Percentiles rank a stretch among this genome's conserved stretches.
Conservation (phyloP, 2,329 filamentous ascomycete species). For the Trichoderma atrobrunneum region DNA sequence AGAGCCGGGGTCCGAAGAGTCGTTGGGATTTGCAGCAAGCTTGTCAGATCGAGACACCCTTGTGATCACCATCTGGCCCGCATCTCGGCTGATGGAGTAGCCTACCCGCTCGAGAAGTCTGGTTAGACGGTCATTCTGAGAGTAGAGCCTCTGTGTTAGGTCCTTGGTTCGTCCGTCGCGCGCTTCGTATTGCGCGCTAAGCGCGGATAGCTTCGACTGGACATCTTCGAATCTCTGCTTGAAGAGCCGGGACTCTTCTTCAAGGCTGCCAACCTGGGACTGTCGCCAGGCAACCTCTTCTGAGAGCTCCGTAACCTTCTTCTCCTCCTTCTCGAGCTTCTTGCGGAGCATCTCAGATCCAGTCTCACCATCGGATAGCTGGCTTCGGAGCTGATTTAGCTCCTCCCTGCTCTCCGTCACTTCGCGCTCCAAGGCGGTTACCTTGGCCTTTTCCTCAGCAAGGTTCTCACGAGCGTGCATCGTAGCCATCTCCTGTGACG, state of each 20-base stretch:
- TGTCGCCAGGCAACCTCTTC: slow-evolving; percentile 72
- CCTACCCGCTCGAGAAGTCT: slow-evolving; percentile 83
- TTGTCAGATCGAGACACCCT: slow-evolving; percentile 63
- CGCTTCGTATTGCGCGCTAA: slow-evolving; percentile 61
- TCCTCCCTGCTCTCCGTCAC: slow-evolving; percentile 65
- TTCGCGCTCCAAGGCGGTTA: slow-evolving; percentile 53
- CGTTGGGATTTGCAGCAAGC: slow-evolving; percentile 51
- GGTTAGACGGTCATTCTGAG: slow-evolving; percentile 79
- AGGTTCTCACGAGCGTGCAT: slow-evolving; percentile 54
- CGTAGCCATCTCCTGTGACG: slow-evolving; percentile 49
- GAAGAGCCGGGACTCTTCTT: slow-evolving; percentile 69
- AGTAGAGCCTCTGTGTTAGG: slow-evolving; percentile 76
- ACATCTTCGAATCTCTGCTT: slow-evolving; percentile 61
- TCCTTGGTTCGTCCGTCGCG: slow-evolving; percentile 75
- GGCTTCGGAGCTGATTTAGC: slow-evolving; percentile 63
- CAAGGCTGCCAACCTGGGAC: slow-evolving; percentile 70
- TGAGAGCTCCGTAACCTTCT: slow-evolving; percentile 62
- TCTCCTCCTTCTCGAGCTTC: slow-evolving; percentile 72
- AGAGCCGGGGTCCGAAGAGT: slow-evolving; percentile 55
- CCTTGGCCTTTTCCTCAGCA: slow-evolving; percentile 53
- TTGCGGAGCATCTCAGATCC: slow-evolving; percentile 76
- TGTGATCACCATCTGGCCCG: slow-evolving; percentile 70
- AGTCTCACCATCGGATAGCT: slow-evolving; percentile 78
- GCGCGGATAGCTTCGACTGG: slow-evolving; percentile 49
- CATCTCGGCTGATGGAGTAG: slow-evolving; percentile 74